Percentiles rank a stretch among this genome's conserved stretches.
Evolutionary conservation across 345 rosid genomes (phyloP).

Genomic region (Acer yangbiense): DNA sequence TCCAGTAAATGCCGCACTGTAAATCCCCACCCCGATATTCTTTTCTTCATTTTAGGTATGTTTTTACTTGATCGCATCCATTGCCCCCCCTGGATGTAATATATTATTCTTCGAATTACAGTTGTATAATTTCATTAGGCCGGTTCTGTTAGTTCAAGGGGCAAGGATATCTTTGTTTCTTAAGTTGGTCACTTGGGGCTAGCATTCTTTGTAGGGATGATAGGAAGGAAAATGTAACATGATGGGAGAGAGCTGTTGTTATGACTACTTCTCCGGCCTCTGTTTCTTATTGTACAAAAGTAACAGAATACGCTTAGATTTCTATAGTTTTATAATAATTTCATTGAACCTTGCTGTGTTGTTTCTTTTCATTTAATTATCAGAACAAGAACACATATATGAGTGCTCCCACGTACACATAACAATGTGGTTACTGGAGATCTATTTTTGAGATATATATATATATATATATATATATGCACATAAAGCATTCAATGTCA

Average conservation of each 20-base stretch:
- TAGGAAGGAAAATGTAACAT: conserved; percentile 24
- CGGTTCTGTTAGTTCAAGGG: conserved; percentile 27
- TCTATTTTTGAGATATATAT: too few relatives aligned
- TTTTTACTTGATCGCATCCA: conserved; percentile 18
- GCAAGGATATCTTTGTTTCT: conserved; percentile 13
- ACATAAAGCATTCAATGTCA: background rate
- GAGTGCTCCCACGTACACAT: background rate
- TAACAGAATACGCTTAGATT: conserved; percentile 7
- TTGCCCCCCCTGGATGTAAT: conserved; percentile 31
- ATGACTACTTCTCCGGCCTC: conserved; percentile 15
- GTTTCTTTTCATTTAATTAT: background rate
- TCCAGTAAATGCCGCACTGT: conserved; percentile 21
- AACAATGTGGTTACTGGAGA: too few relatives aligned
- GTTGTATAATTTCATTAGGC: conserved; percentile 37
- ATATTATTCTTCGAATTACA: conserved; percentile 26
- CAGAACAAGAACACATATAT: background rate
- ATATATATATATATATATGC: too few relatives aligned
- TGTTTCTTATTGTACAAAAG: conserved; percentile 31
- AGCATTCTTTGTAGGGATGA: conserved; percentile 26
- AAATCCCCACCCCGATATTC: conserved; percentile 26
- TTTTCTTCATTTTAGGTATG: background rate
- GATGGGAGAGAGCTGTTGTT: conserved; percentile 16
- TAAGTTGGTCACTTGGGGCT: conserved; percentile 10
- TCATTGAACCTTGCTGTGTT: background rate
- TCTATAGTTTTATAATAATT: conserved; percentile 6